phyloP scores from a whole-genome alignment of 1,139 yeast genomes.

The Lodderomyces oxycetoniae region DNA sequence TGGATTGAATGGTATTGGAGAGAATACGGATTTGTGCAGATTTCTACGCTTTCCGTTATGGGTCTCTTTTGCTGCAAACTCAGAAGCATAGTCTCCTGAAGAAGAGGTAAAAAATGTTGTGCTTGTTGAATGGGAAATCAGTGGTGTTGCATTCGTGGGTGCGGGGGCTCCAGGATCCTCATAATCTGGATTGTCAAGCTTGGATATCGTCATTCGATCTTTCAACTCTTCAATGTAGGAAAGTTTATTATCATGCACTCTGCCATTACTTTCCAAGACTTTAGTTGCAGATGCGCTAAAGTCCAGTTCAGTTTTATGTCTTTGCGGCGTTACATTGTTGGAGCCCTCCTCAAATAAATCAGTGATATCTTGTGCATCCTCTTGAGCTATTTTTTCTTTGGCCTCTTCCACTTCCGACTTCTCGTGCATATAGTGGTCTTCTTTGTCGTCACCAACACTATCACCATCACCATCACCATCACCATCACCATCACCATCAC shows the following conservation, averaged over 20 bases:
- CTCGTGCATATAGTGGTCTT: no score
- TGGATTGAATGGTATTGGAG: slow-evolving; percentile 78
- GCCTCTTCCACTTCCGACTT: no score
- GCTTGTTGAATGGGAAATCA: slow-evolving; percentile 28
- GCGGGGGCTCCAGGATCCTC: slow-evolving; percentile 81
- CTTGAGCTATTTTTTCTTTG: no score
- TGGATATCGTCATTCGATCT: slow-evolving; percentile 48
- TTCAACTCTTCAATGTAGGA: slow-evolving; percentile 50
- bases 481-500: no score
- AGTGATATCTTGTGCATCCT: background rate
- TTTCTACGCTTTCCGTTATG: background rate
- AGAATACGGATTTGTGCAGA: slow-evolving; percentile 40
- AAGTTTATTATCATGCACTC: slow-evolving; percentile 6
- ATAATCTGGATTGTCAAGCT: slow-evolving; percentile 48
- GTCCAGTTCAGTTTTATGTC: background rate
- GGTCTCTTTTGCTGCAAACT: slow-evolving; percentile 1
- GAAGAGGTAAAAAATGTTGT: slow-evolving; percentile 13
- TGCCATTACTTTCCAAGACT: slow-evolving; percentile 1
- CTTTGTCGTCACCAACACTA: no score
- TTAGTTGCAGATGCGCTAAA: background rate
- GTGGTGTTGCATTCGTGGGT: slow-evolving; percentile 60
- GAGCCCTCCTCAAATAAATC: no score
- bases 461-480: no score
- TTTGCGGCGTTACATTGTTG: no score
- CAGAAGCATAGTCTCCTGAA: no score